Base-by-base conservation (phyloP, 768 basidiomycete genomes). In the Macrolepiota albuminosa region DNA sequence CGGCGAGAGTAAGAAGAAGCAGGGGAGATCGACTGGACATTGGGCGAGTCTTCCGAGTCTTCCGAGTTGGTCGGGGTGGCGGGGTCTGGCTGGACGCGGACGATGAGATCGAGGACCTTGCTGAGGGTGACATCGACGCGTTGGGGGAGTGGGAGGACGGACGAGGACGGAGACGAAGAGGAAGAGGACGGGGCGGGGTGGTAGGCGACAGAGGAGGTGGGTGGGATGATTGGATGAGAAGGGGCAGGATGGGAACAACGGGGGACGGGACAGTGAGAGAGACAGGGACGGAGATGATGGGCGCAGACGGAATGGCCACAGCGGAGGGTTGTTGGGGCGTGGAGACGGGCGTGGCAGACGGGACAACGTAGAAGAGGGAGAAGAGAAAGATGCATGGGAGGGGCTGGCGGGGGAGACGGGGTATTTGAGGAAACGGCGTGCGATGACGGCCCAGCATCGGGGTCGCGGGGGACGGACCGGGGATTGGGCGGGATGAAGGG, bases 281-380 rank as follows among this genome's bases (percentile, higher is more conserved):
- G 54, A 43, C 26, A 18, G 8, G 29, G 42, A 57, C 79, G 64
- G 18, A 64, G 62, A 68, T 91, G 90, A n/a, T 26, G 48, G 0
- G 83, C 71, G 66, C 93, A 97, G 62, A 95, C 63, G 24, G 93
- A 81, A 69, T 97, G 94, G 56, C 94, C 94, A 68, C 94, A 97
- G 65, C 77, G 81, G 43, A 96, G 85, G 0, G 77, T 94, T 76
- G 66, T 88, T 73, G 76, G 93, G 76, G 64, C 72, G 73, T 36
- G 79, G 78, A 94, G 69, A 66, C 77, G 57, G 80, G 72, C 9
- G 78, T 82, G 4, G 64, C 89, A 90, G 71, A 82, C 67, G 3
- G 83, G 79, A 67, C 90, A 91, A 56, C 48, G 53, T 21, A 62
- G 64, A 24, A 63, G 65, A 34, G 60, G 58, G 52, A 59, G 66